Evolutionary conservation across 208 protist species (phyloP).

Genomic region (Jaenimonas drosophilae): DNA sequence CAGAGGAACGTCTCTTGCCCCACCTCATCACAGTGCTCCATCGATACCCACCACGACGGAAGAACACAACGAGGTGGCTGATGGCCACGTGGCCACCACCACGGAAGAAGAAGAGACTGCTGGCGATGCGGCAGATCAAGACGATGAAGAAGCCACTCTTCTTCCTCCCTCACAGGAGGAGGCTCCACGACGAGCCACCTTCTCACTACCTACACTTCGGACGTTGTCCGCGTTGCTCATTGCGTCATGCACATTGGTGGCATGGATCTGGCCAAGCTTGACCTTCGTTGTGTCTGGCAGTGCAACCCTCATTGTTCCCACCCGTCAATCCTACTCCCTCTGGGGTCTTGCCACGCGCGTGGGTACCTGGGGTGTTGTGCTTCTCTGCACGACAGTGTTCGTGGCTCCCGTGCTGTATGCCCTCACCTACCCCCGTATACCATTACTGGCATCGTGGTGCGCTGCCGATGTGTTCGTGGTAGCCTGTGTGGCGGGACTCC

Average conservation of each 20-base stretch:
- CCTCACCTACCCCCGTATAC: slow-evolving; percentile 1
- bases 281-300: slow-evolving; percentile 2
- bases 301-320: background rate
- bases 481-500: slow-evolving; percentile 48
- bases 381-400: slow-evolving; percentile 10
- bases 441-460: slow-evolving; percentile 66
- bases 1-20: slow-evolving; percentile 5
- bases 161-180: background rate
- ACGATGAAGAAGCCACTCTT: background rate
- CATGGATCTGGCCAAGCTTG: slow-evolving; percentile 6
- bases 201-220: too few relatives aligned
- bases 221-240: background rate
- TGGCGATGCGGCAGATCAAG: background rate
- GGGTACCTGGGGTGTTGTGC: background rate
- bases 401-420: slow-evolving; percentile 8
- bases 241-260: slow-evolving; percentile 3
- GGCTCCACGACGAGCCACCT: too few relatives aligned
- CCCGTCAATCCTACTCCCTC: background rate
- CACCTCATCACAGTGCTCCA: background rate
- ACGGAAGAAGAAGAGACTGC: background rate
- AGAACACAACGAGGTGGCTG: background rate
- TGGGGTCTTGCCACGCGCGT: slow-evolving; percentile 1
- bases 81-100: background rate
- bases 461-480: slow-evolving; percentile 62
- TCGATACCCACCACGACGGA: background rate